Conservation (phyloP, 2,329 filamentous ascomycete species). For the Fusarium brachygibbosum region DNA sequence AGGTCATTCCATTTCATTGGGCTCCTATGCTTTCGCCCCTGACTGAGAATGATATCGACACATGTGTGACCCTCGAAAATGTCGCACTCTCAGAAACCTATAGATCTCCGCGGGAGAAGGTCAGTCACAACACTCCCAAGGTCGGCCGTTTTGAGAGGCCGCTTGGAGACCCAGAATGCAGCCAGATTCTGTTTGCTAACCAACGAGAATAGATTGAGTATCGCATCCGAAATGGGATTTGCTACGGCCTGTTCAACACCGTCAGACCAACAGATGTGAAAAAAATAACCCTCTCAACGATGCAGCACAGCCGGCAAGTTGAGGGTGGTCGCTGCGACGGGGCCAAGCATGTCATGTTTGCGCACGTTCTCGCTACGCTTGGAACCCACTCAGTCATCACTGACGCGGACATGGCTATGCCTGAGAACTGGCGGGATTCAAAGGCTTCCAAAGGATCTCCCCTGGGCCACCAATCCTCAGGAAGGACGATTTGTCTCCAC, state of each 20-base stretch:
- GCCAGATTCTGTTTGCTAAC: constrained; percentile 1
- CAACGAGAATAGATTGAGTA: constrained; percentile 49
- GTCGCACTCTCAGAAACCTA: constrained; percentile 66
- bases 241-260: constrained; percentile 83
- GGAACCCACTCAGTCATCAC: constrained; percentile 73
- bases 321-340: constrained; percentile 60
- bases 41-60: constrained; percentile 74
- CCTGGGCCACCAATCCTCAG: constrained; percentile 78
- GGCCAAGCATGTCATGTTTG: constrained; percentile 73
- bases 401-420: constrained; percentile 82
- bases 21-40: constrained; percentile 77
- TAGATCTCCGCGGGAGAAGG: constrained; percentile 68
- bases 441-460: constrained; percentile 57
- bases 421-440: constrained; percentile 73
- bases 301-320: constrained; percentile 65
- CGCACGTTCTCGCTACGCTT: constrained; percentile 82
- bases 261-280: constrained; percentile 62
- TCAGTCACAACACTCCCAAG: constrained; percentile 46
- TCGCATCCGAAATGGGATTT: constrained; percentile 66
- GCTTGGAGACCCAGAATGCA: not conserved
- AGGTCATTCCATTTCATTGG: constrained; percentile 68
- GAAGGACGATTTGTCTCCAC: constrained; percentile 83
- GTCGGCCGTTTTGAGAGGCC: not conserved
- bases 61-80: constrained; percentile 68
- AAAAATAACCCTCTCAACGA: constrained; percentile 66